phyloP scores from a whole-genome alignment of 2,329 filamentous ascomycete species.

The Ophiostoma ulmi region DNA sequence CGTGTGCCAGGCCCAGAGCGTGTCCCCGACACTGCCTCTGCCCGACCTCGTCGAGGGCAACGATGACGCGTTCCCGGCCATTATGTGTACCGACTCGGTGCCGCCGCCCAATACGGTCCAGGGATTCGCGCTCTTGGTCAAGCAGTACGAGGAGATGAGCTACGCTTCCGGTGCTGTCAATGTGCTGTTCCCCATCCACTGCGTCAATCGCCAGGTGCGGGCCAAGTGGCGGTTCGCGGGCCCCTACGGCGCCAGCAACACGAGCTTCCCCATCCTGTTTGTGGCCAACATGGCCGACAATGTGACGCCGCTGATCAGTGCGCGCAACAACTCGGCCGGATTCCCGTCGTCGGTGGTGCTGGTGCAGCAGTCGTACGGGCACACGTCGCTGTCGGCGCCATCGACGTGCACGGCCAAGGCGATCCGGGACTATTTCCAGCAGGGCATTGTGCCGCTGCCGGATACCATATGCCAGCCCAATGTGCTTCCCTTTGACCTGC shows the following conservation, averaged over 20 bases:
- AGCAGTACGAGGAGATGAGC: constrained; percentile 37
- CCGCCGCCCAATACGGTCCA: constrained; percentile 33
- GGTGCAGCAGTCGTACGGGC: constrained; percentile 48
- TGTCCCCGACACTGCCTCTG: constrained; percentile 34
- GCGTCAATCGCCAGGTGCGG: constrained; percentile 37
- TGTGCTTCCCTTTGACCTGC: constrained; percentile 23
- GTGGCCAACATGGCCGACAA: constrained; percentile 42
- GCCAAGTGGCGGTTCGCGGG: constrained; percentile 40
- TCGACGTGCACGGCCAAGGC: constrained; percentile 42
- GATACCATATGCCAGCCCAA: constrained; percentile 25
- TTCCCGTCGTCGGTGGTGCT: constrained; percentile 40
- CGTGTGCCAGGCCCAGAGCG: constrained; percentile 33
- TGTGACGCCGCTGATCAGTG: constrained; percentile 42
- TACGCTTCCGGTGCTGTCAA: constrained; percentile 42
- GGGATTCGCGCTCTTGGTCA: constrained; percentile 36
- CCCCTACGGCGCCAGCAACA: constrained; percentile 32
- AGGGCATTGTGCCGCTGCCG: constrained; percentile 40
- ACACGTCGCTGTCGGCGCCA: constrained; percentile 41
- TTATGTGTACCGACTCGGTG: constrained; percentile 44
- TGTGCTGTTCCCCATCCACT: constrained; percentile 39
- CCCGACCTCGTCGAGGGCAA: constrained; percentile 34
- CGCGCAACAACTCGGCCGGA: constrained; percentile 28
- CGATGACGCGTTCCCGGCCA: constrained; percentile 41
- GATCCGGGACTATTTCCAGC: constrained; percentile 43
- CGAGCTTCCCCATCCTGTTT: constrained; percentile 42